Evolutionary conservation across 1,139 yeast species (phyloP).

Genomic region (Candida buenavistaensis): DNA sequence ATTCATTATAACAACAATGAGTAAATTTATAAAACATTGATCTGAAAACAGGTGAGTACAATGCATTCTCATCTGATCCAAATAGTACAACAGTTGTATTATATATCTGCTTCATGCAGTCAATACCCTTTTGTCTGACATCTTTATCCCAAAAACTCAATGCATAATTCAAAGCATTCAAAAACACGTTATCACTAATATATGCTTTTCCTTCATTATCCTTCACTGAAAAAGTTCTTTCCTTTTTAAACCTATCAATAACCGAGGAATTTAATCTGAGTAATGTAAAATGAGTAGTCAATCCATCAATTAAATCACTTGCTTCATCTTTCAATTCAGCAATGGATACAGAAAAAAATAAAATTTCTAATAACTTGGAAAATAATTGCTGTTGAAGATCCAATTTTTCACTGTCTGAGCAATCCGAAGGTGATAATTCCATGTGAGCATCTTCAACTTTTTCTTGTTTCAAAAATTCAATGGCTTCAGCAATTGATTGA

Average conservation of each 20-base stretch:
- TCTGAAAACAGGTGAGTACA: slow-evolving; percentile 73
- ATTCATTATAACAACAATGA: slow-evolving; percentile 90
- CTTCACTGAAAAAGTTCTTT: slow-evolving; percentile 69
- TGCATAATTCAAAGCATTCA: slow-evolving; percentile 77
- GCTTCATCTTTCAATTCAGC: slow-evolving; percentile 78
- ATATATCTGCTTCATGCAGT: slow-evolving; percentile 63
- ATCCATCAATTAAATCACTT: slow-evolving; percentile 53
- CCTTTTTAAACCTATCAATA: slow-evolving; percentile 66
- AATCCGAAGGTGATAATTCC: slow-evolving; percentile 41
- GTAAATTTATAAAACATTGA: slow-evolving; percentile 79
- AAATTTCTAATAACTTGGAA: slow-evolving; percentile 60
- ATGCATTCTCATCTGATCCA: slow-evolving; percentile 64
- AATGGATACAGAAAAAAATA: slow-evolving; percentile 74
- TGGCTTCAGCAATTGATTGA: slow-evolving; percentile 41
- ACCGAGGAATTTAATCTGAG: slow-evolving; percentile 75
- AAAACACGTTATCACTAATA: slow-evolving; percentile 67
- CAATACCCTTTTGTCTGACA: slow-evolving; percentile 71
- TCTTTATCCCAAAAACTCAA: slow-evolving; percentile 73
- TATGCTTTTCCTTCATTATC: slow-evolving; percentile 78
- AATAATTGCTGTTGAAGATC: slow-evolving; percentile 62
- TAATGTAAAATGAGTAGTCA: slow-evolving; percentile 78
- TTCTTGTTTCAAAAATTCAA: slow-evolving; percentile 50
- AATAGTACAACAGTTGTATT: slow-evolving; percentile 64
- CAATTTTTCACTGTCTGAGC: slow-evolving; percentile 50
- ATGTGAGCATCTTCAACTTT: slow-evolving; percentile 32